Conservation (phyloP, 2,329 filamentous ascomycete species). For the Diaporthe ilicicola region DNA sequence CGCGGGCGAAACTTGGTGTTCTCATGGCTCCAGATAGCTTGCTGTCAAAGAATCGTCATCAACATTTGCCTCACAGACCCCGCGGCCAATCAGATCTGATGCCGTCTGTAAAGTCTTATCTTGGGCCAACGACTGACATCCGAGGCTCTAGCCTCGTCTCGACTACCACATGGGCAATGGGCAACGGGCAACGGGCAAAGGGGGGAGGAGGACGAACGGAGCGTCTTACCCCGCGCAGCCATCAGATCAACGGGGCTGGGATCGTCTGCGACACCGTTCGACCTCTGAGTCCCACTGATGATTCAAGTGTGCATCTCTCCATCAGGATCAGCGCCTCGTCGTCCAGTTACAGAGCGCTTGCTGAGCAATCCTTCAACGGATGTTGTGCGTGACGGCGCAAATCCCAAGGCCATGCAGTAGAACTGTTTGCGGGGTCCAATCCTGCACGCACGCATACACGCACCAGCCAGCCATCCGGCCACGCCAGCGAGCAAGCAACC, state of each 20-base stretch:
- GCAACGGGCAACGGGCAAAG: neutral
- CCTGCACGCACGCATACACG: neutral
- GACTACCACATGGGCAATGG: neutral
- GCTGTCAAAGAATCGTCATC: slow-evolving; percentile 32
- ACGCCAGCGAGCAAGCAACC: neutral
- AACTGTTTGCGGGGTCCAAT: neutral
- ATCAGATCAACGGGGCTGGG: neutral
- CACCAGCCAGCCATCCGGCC: neutral
- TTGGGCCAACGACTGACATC: slow-evolving; percentile 30
- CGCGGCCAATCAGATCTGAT: slow-evolving; percentile 22
- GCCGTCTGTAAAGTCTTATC: slow-evolving; percentile 26
- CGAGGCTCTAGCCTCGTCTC: slow-evolving; percentile 28
- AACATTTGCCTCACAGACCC: slow-evolving; percentile 3
- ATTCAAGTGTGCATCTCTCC: neutral
- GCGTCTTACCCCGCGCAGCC: neutral
- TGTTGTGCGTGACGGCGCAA: neutral
- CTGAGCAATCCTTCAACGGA: neutral
- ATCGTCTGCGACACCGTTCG: neutral
- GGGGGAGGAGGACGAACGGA: neutral
- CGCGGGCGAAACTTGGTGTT: slow-evolving; percentile 9
- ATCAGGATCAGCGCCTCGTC: slow-evolving; percentile 8
- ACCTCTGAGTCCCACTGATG: neutral
- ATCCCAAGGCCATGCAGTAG: slow-evolving; percentile 1
- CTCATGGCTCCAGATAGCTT: slow-evolving; percentile 2
- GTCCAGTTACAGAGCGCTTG: neutral